Evolutionary conservation across 2,329 filamentous ascomycete species (phyloP), one percentile per base, ranked within the genome.

Genomic region (Fusarium pilosicola): DNA sequence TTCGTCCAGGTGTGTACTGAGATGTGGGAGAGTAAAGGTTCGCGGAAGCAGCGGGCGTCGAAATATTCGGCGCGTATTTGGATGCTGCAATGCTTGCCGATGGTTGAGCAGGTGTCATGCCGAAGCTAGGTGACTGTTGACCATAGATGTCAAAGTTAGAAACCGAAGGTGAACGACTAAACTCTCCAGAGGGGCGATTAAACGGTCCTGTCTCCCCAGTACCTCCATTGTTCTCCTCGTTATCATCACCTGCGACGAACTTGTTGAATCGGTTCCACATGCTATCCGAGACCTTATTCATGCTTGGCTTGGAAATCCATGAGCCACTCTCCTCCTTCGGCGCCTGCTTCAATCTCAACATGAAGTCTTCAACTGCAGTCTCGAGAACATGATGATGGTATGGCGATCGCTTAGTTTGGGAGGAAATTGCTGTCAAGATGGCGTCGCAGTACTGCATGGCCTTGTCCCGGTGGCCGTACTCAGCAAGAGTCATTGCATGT

Each of bases 261-360:
- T 95, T 98, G 83, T 95, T 98, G 84, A 99, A 98, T 67, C 93
- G 94, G 73, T 91, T 95, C 89, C 94, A 95, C 80, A 98, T 90
- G 39, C 93, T 94, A 70, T 93, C 95, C 5, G 95, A 96, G 1
- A 98, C 94, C 83, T 97, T 97, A 82, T 97, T 95, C 89, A 98
- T 97, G 81, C 91, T 98, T 12, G 96, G 95, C 81, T 96, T 97
- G 3, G 94, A 93, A 59, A 99, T 96, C 94, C 96, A 97, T 5
- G 95, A 96, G 26, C 90, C 91, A 12, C 91, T 92, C 62, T 89
- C 91, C 74, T 96, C 94, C 79, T 93, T 94, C 18, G 95, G 94
- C 24, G 95, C 92, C 80, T 96, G 93, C 76, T 93, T 95, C 44
- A 99, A 85, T 68, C 96, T 91, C 73, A 92, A 93, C 80, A 89